Evolutionary conservation across 768 basidiomycete species (phyloP), one percentile per base, ranked within the genome.

Genomic region (Glaciozyma martinii): DNA sequence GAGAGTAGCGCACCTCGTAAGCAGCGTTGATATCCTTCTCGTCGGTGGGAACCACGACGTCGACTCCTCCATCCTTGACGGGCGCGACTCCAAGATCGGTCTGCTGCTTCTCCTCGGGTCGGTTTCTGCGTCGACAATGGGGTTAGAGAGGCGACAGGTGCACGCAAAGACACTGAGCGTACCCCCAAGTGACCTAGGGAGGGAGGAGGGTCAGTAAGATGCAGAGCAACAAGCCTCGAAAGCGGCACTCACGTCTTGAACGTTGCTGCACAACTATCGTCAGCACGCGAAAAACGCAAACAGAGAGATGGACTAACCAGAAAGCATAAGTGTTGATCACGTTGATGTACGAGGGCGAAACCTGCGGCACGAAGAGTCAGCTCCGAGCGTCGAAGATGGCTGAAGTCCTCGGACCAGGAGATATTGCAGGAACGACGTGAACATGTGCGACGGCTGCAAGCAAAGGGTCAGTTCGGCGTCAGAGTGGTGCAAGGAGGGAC

Each of bases 381-480:
- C 15, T 13, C 10, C n/a, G 2, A 52, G 50, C 29, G 27, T 29
- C 21, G 21, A 6, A 23, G 3, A 19, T 3, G 10, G 46, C 19
- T 8, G n/a, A 12, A 47, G n/a, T 21, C 46, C 6, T 21, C 46
- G 46, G 21, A 52, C 50, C 16, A 95, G 81, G 29, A 88, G 76
- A 74, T 93, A 94, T 75, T 92, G 94, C n/a, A 92, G 32, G 78
- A 98, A 93, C 8, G 88, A 90, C 0, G 95, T 97, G 73, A 99
- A 81, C 90, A 99, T 89, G 76, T 99, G 95, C 90, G 92, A 95
- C 3, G 94, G 94, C 71, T 98, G 47, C n/a, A n/a, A n/a, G n/a
- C n/a, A n/a, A n/a, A n/a, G n/a, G n/a, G n/a, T n/a, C n/a, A n/a
- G n/a, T n/a, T n/a, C n/a, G n/a, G n/a, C n/a, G n/a, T n/a, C n/a